Percentiles rank a stretch among this genome's conserved stretches.
Conservation (phyloP, 2,329 filamentous ascomycete species). For the Magnaporthiopsis poae region DNA sequence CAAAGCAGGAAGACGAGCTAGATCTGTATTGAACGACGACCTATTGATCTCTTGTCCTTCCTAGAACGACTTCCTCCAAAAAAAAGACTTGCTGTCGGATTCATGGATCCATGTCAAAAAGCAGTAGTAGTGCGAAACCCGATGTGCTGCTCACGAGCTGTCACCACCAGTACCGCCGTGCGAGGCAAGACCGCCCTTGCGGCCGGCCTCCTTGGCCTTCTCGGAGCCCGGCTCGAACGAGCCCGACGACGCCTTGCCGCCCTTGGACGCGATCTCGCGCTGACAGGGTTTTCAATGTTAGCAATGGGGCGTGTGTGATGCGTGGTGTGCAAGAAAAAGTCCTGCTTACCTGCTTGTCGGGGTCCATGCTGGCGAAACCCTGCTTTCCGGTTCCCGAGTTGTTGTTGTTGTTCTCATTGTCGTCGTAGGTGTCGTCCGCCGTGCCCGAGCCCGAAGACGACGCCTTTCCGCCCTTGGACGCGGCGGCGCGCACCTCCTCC, state of each 20-base stretch:
- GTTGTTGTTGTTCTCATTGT: neutral
- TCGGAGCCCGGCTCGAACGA: conserved; percentile 45
- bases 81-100: too few relatives aligned
- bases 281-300: conserved; percentile 16
- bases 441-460: conserved; percentile 9
- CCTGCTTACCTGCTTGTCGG: conserved; percentile 29
- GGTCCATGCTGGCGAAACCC: conserved; percentile 26
- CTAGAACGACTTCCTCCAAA: too few relatives aligned
- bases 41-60: too few relatives aligned
- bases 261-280: conserved; percentile 45
- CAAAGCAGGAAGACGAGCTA: neutral
- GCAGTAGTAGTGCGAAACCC: too few relatives aligned
- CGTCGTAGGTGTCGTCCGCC: neutral
- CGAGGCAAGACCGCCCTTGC: conserved; percentile 34
- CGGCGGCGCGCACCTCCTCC: conserved; percentile 34
- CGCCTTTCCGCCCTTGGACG: conserved; percentile 30
- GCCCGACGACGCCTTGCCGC: conserved; percentile 42
- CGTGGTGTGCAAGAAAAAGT: neutral
- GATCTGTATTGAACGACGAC: too few relatives aligned
- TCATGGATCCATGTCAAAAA: too few relatives aligned
- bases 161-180: too few relatives aligned
- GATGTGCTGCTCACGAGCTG: neutral
- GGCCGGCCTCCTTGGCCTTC: conserved; percentile 42
- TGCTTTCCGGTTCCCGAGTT: conserved; percentile 18
- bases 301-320: conserved; percentile 16